Conservation (phyloP, 139 green algal species). For the Astrephomene gubernaculifera region DNA sequence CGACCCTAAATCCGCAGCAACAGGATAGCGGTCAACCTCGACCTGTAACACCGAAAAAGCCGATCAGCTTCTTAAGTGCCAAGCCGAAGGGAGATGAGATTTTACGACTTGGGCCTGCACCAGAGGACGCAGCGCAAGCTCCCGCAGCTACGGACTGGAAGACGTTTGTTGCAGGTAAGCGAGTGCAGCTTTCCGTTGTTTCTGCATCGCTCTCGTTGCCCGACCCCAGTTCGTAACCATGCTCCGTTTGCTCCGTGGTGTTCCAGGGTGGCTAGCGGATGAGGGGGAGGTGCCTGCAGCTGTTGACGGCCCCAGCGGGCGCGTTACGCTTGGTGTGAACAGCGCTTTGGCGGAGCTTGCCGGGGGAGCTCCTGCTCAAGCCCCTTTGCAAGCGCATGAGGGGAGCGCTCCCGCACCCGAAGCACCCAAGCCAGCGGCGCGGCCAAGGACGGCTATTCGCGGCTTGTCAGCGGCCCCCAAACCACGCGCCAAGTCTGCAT, state of each 20-base stretch:
- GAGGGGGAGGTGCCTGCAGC: constrained; percentile 12
- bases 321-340: constrained; percentile 18
- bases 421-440: constrained; percentile 6
- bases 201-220: background rate
- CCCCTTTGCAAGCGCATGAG: background rate
- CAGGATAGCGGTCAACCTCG: background rate
- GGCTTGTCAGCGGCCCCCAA: constrained; percentile 13
- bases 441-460: constrained; percentile 11
- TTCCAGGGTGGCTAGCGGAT: constrained; percentile 30
- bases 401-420: background rate
- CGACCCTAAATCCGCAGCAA: background rate
- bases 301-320: constrained; percentile 4
- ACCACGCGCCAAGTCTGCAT: constrained; percentile 18
- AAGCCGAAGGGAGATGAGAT: background rate
- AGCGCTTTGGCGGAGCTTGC: background rate
- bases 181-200: background rate
- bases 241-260: background rate
- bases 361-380: background rate
- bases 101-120: background rate
- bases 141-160: constrained; percentile 35
- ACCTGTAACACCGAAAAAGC: background rate
- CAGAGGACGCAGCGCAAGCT: background rate
- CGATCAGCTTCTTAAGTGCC: background rate
- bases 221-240: background rate
- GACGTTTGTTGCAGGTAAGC: constrained; percentile 21